Evolutionary conservation across 2,329 filamentous ascomycete genomes (phyloP), one percentile per base, ranked within the genome.

Genomic region (Dendrostoma leiphaemia): DNA sequence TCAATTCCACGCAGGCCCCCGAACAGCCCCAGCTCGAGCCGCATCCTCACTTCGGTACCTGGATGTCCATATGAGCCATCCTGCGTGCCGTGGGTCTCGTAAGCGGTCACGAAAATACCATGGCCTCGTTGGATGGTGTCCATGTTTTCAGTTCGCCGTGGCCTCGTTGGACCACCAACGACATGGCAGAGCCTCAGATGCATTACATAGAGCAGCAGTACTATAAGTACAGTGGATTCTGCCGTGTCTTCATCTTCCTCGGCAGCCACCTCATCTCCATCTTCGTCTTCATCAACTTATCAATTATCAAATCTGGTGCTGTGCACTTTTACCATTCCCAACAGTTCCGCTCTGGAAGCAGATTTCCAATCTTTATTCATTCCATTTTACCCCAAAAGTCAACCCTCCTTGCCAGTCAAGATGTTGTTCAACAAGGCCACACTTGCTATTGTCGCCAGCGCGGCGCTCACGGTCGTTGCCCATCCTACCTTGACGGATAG

Each of bases 361-460:
- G 21, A 7, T 4, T 15, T 5, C 17, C 12, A 6, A 15, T 7
- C 12, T 15, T 21, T 40, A 6, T 23, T 6, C 21, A 40, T 40
- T 21, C 12, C 4, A 13, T 3, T 23, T 6, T 13, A 40, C 24
- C 17, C 12, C 4, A 13, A 40, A 13, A 21, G 24, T 13, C 37
- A n/a, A 24, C 23, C 37, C 2, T 15, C 37, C 1, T 8, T n/a
- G 13, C 7, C 38, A n/a, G 13, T 15, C 23, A 17, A 3, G 13
- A 46, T 46, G 44, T 29, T 32, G 6, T n/a, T 46, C 44, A 46
- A n/a, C 29, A 46, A 34, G 29, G 44, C 44, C 19, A 34, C 44
- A 21, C 17, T 46, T 1, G 44, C 44, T 21, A 6, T 46, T 19
- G 23, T 34, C 17, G 44, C 44, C n/a, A 23, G 29, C 10, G 19